A percentile compares a stretch with the other conserved stretches of the same genome.
These are phyloP conservation scores for Friedmanniomyces simplex DNA, from an alignment of 495 filamentous ascomycete genomes.

Conservation along the genomic window DNA sequence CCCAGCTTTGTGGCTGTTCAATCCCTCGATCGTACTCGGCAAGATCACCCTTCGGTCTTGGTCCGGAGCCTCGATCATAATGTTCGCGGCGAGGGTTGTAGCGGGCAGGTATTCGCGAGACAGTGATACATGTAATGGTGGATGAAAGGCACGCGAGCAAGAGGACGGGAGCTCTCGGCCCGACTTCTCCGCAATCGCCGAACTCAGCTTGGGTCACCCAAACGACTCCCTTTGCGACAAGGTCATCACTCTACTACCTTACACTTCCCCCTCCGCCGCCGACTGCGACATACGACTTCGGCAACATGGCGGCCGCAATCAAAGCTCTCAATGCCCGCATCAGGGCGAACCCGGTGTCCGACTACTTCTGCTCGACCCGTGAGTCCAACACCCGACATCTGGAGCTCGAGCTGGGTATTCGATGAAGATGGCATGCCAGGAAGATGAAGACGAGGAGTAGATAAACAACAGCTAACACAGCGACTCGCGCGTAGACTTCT, in stretches of 20 bases:
- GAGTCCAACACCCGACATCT: constrained; percentile 35
- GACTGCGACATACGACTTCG: background rate
- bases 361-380: constrained; percentile 98
- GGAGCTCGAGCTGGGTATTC: background rate
- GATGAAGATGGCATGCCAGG: background rate
- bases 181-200: background rate
- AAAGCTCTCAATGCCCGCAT: constrained; percentile 96
- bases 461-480: background rate
- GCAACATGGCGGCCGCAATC: constrained; percentile 62
- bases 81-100: too few relatives aligned
- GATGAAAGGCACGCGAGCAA: too few relatives aligned
- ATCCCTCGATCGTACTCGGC: too few relatives aligned
- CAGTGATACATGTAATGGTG: too few relatives aligned
- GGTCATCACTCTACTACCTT: background rate
- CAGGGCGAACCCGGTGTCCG: constrained; percentile 71
- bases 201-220: background rate
- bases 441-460: background rate
- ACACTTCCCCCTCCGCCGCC: background rate
- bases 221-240: background rate
- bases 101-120: too few relatives aligned
- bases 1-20: too few relatives aligned
- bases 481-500: constrained; percentile 63
- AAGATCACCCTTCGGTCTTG: too few relatives aligned
- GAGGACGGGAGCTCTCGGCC: background rate
- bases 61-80: too few relatives aligned